These are phyloP conservation scores for Gentiana macrophylla DNA, from an alignment of 257 asterid species.

Conservation along the genomic window DNA sequence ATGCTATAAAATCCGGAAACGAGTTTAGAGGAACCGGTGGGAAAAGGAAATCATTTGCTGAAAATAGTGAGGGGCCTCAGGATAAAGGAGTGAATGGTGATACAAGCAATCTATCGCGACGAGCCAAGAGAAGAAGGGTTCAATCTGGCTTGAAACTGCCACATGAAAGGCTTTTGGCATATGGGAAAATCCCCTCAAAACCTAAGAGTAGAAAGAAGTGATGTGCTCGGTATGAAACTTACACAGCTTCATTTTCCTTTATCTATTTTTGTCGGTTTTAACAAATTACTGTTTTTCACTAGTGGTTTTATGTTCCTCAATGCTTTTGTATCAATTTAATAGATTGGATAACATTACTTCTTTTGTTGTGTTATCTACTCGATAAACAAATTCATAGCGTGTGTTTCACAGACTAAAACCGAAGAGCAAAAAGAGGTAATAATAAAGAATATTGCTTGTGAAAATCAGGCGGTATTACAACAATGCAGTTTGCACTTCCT, in stretches of 20 bases:
- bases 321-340: no score
- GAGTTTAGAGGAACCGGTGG: constrained; percentile 11
- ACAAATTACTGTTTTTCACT: no score
- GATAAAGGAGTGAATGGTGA: constrained; percentile 22
- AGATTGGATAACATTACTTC: no score
- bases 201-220: constrained; percentile 44
- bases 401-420: no score
- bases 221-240: constrained; percentile 1
- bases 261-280: no score
- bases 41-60: constrained; percentile 16
- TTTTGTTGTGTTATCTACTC: no score
- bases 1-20: constrained; percentile 12
- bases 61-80: constrained; percentile 16
- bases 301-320: no score
- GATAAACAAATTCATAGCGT: no score
- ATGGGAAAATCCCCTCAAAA: constrained; percentile 39
- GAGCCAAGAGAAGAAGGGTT: constrained; percentile 36
- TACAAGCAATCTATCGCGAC: constrained; percentile 24
- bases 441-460: no score
- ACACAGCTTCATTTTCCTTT: constrained; percentile 1
- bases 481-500: no score
- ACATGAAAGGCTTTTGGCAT: constrained; percentile 39
- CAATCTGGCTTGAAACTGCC: constrained; percentile 46
- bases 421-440: no score
- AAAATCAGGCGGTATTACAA: no score